Evolutionary conservation across 192 early-diverging fungal species (phyloP), one percentile per base, ranked within the genome.

Genomic region (Backusella liffmaniae): DNA sequence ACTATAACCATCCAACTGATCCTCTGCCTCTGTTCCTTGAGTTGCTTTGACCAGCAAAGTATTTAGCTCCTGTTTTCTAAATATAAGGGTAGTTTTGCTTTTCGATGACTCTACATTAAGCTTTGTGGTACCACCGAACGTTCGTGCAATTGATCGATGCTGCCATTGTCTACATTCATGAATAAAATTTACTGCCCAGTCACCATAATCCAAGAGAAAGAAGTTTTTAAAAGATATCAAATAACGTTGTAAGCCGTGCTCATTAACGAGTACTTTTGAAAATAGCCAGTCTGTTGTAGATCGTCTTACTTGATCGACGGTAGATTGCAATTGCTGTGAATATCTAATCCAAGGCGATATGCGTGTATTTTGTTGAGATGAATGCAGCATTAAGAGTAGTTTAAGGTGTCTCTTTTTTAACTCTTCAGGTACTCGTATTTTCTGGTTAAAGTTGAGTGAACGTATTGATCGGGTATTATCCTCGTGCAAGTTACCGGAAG

Each of bases 201-300:
- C 89, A 12, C 91, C 91, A 70, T 89, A 79, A 29, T 88, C 89
- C 21, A 93, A 76, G 34, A 92, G 65, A 79, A 88, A 92, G 36
- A 87, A 86, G 15, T 89, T 82, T 74, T 82, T 83, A 73, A 91
- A 91, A 0, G 89, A 86, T 73, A 88, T 77, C 16, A 94, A 67
- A 35, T 90, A 88, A 2, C 73, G 46, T 9, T 68, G 66, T 4
- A 90, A 66, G n/a, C 88, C 80, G 66, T 89, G 86, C 10, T 92
- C 86, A 13, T 89, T 88, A 8, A 91, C 83, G 13, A 91, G 87
- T 16, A 94, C 90, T 8, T 89, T 84, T 41, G 87, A 87, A 82
- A 88, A 94, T 37, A 94, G 73, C 76, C 90, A 87, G 23, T 84
- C 78, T 10, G 88, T 89, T 9, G 89, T 87, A 6, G 87, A 84